Evolutionary conservation across 371 early-diverging fungal genomes (phyloP).

Genomic region (Mortierella sp.): DNA sequence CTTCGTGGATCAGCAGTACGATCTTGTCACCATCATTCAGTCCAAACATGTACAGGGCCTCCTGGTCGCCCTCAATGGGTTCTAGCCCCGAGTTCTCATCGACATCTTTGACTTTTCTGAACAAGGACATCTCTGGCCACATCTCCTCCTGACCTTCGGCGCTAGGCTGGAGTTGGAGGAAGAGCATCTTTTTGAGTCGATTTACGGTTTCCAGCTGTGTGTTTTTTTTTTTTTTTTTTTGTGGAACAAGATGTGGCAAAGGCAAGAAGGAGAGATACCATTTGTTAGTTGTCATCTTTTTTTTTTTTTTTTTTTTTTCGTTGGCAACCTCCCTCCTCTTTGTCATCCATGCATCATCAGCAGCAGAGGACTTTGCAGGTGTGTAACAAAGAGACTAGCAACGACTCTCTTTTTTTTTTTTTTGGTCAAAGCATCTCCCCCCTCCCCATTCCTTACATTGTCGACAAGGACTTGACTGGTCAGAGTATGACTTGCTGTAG

Average conservation of each 20-base stretch:
- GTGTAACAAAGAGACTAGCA: too few species aligned
- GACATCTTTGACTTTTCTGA: slow-evolving; percentile 1
- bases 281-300: too few species aligned
- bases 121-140: slow-evolving; percentile 40
- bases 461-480: slow-evolving; percentile 31
- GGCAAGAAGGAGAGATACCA: background rate
- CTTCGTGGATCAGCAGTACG: slow-evolving; percentile 37
- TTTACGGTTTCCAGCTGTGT: slow-evolving; percentile 45
- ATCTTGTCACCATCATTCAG: slow-evolving; percentile 48
- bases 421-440: background rate
- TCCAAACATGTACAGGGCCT: slow-evolving; percentile 50
- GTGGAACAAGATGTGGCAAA: background rate
- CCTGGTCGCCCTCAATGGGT: slow-evolving; percentile 41
- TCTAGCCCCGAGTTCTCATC: slow-evolving; percentile 12
- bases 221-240: background rate
- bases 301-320: too few species aligned
- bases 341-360: too few species aligned
- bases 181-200: slow-evolving; percentile 44
- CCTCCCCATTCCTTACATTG: slow-evolving; percentile 22
- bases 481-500: slow-evolving; percentile 3
- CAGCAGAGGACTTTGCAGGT: too few species aligned
- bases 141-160: slow-evolving; percentile 21
- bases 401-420: too few species aligned
- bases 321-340: too few species aligned
- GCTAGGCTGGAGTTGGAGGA: slow-evolving; percentile 23